Conservation (phyloP, 495 filamentous ascomycete species). For the Daldinia loculata region DNA sequence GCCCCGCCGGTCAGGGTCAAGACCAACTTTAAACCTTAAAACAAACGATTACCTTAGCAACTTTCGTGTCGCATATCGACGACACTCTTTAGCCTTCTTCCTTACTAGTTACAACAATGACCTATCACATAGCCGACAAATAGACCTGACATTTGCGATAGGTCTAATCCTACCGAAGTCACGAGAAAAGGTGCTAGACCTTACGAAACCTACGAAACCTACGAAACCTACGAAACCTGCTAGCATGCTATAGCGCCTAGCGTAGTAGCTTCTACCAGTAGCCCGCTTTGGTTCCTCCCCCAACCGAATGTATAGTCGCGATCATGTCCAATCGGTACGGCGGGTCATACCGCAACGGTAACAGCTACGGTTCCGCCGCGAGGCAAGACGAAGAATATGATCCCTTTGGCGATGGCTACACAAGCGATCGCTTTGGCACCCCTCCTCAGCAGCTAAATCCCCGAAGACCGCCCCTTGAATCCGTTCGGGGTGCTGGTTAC, state of each 20-base stretch:
- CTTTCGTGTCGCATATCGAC: neutral
- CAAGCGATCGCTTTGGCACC: constrained; percentile 49
- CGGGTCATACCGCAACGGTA: constrained; percentile 52
- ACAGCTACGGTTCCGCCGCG: constrained; percentile 33
- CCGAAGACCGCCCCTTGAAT: constrained; percentile 38
- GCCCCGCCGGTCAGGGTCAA: neutral
- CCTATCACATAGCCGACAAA: neutral
- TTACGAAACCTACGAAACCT: neutral
- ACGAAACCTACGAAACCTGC: neutral
- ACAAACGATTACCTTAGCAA: neutral
- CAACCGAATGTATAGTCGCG: constrained; percentile 39
- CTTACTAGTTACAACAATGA: neutral
- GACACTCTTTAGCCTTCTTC: neutral
- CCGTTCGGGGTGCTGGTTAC: constrained; percentile 22
- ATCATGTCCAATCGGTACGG: constrained; percentile 56
- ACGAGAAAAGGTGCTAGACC: neutral
- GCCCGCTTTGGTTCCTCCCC: neutral
- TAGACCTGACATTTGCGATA: neutral
- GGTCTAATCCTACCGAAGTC: neutral
- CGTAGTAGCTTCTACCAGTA: constrained; percentile 9
- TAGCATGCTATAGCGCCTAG: constrained; percentile 8
- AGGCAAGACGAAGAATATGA: constrained; percentile 55
- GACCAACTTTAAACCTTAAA: neutral
- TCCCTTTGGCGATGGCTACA: constrained; percentile 56
- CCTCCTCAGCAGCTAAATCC: constrained; percentile 44